These are phyloP conservation scores for Austroboletus niveus DNA, from an alignment of 1,284 basidiomycete genomes.

Conservation along the genomic window DNA sequence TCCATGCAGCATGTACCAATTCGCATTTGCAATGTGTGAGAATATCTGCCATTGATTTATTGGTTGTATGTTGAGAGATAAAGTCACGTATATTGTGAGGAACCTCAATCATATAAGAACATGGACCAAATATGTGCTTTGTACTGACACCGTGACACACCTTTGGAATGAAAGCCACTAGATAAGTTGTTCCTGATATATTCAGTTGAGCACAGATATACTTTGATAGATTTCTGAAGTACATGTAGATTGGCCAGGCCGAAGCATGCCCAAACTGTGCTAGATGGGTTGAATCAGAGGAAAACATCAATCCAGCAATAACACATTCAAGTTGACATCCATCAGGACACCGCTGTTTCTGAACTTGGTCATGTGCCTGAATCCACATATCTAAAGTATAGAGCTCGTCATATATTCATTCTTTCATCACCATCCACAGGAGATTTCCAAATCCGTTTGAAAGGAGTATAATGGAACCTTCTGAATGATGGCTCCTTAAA, in stretches of 20 bases:
- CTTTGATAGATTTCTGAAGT: no score
- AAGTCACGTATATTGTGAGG: no score
- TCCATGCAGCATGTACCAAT: no score
- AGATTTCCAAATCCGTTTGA: slow-evolving; percentile 3
- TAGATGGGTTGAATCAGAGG: slow-evolving; percentile 38
- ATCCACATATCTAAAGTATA: slow-evolving; percentile 6
- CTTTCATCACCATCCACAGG: not conserved
- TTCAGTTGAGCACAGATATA: no score
- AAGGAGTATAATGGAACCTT: slow-evolving; percentile 3
- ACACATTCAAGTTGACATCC: slow-evolving; percentile 11
- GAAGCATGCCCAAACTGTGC: slow-evolving; percentile 33
- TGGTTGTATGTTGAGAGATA: no score
- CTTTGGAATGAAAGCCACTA: no score
- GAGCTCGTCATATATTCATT: slow-evolving; percentile 4
- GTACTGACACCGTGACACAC: no score
- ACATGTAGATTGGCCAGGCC: slow-evolving; percentile 39
- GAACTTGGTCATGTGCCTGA: slow-evolving; percentile 20
- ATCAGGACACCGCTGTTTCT: slow-evolving; percentile 10
- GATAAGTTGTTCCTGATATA: no score
- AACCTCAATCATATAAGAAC: no score
- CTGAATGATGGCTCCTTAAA: not conserved
- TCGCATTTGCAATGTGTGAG: no score
- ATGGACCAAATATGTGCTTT: no score
- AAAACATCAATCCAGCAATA: slow-evolving; percentile 29
- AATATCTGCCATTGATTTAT: no score